Percentiles rank a stretch among this genome's conserved stretches.
Conservation (phyloP, 179 eudicot species). For the Beta macrorhiza region DNA sequence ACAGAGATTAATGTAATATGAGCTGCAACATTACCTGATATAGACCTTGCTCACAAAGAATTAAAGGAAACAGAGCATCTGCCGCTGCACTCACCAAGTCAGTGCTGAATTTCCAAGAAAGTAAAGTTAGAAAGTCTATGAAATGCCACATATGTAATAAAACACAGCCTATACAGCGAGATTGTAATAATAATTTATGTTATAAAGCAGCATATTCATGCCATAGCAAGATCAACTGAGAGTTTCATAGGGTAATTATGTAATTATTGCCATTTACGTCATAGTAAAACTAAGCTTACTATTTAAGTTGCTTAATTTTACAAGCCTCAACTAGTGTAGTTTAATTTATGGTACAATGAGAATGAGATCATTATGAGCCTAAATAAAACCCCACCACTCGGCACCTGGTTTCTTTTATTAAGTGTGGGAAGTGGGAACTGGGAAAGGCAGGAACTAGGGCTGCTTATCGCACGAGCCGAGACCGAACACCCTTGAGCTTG, state of each 20-base stretch:
- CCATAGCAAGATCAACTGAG: not conserved
- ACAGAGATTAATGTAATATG: constrained; percentile 5
- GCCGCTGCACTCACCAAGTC: constrained; percentile 92
- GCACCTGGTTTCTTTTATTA: too few relatives aligned
- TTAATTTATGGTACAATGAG: not conserved
- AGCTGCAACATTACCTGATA: constrained; percentile 63
- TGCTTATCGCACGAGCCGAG: too few relatives aligned
- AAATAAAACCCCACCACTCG: not conserved
- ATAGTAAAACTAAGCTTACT: not conserved
- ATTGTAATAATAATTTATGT: not conserved
- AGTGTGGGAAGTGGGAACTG: too few relatives aligned
- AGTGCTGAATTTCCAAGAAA: constrained; percentile 39
- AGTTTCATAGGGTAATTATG: not conserved
- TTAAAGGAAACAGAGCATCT: constrained; percentile 89
- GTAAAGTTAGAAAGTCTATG: constrained; percentile 8
- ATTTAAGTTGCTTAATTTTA: not conserved
- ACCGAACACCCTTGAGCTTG: too few relatives aligned
- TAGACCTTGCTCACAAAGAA: constrained; percentile 81
- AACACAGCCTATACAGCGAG: not conserved
- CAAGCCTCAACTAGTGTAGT: not conserved
- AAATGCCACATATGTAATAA: not conserved
- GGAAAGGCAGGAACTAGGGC: too few relatives aligned
- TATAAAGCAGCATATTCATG: not conserved
- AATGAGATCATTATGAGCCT: not conserved
- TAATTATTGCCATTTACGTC: not conserved